A percentile compares a stretch with the other conserved stretches of the same genome.
phyloP scores from a whole-genome alignment of 2,329 filamentous ascomycete species.

The Cercospora sojina region DNA sequence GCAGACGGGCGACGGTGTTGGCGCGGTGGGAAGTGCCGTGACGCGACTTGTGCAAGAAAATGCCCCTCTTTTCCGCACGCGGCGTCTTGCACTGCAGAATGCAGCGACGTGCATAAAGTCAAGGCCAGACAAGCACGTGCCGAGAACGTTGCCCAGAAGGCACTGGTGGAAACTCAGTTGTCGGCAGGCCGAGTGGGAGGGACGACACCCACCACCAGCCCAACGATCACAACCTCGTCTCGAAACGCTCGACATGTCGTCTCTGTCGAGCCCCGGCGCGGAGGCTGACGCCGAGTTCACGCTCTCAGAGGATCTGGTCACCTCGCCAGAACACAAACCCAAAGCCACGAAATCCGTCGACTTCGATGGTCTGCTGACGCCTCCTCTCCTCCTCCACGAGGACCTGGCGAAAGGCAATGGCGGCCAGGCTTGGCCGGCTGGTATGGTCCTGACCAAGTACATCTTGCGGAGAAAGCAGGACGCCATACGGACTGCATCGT shows the following conservation, averaged over 20 bases:
- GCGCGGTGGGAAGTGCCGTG: background rate
- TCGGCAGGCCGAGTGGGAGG: background rate
- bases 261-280: background rate
- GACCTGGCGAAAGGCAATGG: slow-evolving; percentile 87
- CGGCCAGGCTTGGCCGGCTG: slow-evolving; percentile 91
- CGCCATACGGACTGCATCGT: slow-evolving; percentile 63
- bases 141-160: slow-evolving; percentile 2
- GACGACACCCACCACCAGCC: background rate
- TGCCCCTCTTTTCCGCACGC: background rate
- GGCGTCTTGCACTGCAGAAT: background rate
- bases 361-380: slow-evolving; percentile 71
- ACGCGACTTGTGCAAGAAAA: background rate
- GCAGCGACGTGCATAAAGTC: slow-evolving; percentile 1
- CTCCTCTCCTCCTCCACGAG: slow-evolving; percentile 74
- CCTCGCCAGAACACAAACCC: slow-evolving; percentile 52
- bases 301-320: slow-evolving; percentile 58
- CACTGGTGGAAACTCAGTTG: background rate
- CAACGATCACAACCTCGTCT: background rate
- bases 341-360: slow-evolving; percentile 54
- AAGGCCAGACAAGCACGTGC: slow-evolving; percentile 4
- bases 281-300: slow-evolving; percentile 31
- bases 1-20: background rate
- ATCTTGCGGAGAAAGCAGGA: slow-evolving; percentile 71
- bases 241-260: background rate
- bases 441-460: slow-evolving; percentile 83